Conservation (phyloP, 139 green algal species). For the Coelastrella sp. region DNA sequence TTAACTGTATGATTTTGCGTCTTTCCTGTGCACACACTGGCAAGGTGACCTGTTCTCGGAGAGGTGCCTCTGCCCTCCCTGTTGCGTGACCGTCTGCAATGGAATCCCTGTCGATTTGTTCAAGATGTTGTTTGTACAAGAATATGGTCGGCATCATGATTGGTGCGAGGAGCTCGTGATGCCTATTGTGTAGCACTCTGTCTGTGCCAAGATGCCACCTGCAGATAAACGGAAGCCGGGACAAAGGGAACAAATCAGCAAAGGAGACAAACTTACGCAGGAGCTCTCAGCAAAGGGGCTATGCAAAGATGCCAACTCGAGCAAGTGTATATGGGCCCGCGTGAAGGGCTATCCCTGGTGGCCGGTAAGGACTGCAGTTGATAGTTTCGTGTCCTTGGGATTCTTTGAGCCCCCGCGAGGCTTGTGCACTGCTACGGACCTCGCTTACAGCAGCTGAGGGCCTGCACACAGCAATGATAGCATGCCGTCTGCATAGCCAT, state of each 20-base stretch:
- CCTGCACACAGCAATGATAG: background rate
- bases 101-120: background rate
- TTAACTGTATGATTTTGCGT: background rate
- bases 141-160: background rate
- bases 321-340: slow-evolving; percentile 68
- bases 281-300: background rate
- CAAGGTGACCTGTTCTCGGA: background rate
- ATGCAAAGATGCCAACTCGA: slow-evolving; percentile 3
- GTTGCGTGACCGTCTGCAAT: background rate
- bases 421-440: background rate
- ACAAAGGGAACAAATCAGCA: background rate
- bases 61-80: background rate
- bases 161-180: background rate
- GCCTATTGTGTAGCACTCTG: background rate
- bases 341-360: slow-evolving; percentile 84
- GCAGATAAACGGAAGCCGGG: background rate
- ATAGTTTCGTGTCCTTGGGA: too few relatives aligned
- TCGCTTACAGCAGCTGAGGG: background rate
- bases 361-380: slow-evolving; percentile 68
- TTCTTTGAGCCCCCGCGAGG: background rate
- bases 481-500: background rate
- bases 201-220: background rate
- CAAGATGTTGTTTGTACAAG: background rate
- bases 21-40: background rate
- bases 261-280: background rate